Base-by-base conservation (phyloP, 331 rosid genomes). In the Dryas integrifolia region DNA sequence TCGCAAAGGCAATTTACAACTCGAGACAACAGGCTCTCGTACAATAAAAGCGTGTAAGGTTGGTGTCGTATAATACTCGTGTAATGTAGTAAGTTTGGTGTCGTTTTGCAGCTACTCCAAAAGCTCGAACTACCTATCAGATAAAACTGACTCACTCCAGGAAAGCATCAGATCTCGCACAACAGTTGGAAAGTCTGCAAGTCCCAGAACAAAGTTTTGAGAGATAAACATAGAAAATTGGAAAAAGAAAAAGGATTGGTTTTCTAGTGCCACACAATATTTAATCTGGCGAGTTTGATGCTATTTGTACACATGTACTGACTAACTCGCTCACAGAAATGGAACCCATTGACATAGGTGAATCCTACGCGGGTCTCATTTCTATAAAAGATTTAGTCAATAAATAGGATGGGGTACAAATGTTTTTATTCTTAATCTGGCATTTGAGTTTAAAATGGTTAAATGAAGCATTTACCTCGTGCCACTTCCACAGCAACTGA, bases 401-500 rank as follows among this genome's bases (percentile, higher is more conserved):
- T 30, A 30, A 30, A 30, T 1, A 0, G 3, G 3, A 30, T 30
- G 35, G 35, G 35, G 35, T 30, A 30, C 35, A 30, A 30, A 30
- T 30, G 35, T 30, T 30, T 30, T 30, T 44, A 44, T 44, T 44
- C 48, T 5, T 44, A 44, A 1, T 9, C 48, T 9, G 9, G 18
- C 30, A 2, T 7, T n/a, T n/a, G 49, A 41, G 39, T 57, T 2
- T 72, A 10, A 72, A 60, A 21, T 21, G 41, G 57, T 41, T 8
- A 43, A 21, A 3, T 14, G 74, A 58, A 57, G 49, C 50, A 53
- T 77, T 74, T 88, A 92, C 99, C 98, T 92, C 85, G 82, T 15
- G 82, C 99, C 60, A 95, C 98, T 87, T 92, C 96, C 75, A 87
- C 57, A 3, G 99, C 97, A 61, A 95, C 92, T 3, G 96, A 80